A percentile compares a stretch with the other conserved stretches of the same genome.
phyloP scores from a whole-genome alignment of 1,284 basidiomycete species.

The Coriolopsis trogii region DNA sequence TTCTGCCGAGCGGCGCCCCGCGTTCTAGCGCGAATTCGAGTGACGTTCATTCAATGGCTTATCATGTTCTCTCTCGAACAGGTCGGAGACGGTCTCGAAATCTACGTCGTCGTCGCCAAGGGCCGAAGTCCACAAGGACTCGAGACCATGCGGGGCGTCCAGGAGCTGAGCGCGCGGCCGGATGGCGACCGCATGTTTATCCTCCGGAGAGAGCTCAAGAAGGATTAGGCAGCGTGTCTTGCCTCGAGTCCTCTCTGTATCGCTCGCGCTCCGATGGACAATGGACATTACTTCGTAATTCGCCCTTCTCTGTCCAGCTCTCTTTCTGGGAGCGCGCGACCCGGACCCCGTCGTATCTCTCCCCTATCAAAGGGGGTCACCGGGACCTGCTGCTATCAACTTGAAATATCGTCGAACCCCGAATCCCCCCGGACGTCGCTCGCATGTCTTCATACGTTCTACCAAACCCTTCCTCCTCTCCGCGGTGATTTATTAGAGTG shows the following conservation, averaged over 20 bases:
- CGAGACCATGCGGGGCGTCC: slow-evolving; percentile 57
- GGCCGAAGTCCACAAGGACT: slow-evolving; percentile 67
- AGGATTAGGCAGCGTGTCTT: slow-evolving; percentile 43
- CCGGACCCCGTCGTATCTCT: background rate
- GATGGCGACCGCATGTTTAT: slow-evolving; percentile 78
- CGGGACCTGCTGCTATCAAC: too few relatives aligned
- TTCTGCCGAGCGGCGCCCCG: slow-evolving; percentile 1
- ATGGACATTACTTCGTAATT: slow-evolving; percentile 12
- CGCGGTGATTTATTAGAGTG: slow-evolving; percentile 10
- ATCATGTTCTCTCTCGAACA: slow-evolving; percentile 32
- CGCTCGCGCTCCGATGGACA: background rate
- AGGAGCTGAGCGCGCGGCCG: slow-evolving; percentile 59
- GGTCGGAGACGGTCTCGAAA: slow-evolving; percentile 94
- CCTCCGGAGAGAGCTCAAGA: slow-evolving; percentile 74
- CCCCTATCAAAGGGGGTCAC: too few relatives aligned
- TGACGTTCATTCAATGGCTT: background rate
- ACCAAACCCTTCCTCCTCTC: slow-evolving; percentile 13
- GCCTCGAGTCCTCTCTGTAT: background rate
- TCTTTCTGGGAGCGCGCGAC: background rate
- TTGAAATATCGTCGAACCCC: too few relatives aligned
- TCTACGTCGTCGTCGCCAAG: slow-evolving; percentile 82
- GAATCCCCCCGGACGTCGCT: too few relatives aligned
- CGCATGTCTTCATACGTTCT: too few relatives aligned
- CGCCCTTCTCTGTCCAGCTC: slow-evolving; percentile 1
- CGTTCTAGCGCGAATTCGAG: slow-evolving; percentile 21